Evolutionary conservation across 192 early-diverging fungal species (phyloP).

Genomic region (Diversispora epigaea): DNA sequence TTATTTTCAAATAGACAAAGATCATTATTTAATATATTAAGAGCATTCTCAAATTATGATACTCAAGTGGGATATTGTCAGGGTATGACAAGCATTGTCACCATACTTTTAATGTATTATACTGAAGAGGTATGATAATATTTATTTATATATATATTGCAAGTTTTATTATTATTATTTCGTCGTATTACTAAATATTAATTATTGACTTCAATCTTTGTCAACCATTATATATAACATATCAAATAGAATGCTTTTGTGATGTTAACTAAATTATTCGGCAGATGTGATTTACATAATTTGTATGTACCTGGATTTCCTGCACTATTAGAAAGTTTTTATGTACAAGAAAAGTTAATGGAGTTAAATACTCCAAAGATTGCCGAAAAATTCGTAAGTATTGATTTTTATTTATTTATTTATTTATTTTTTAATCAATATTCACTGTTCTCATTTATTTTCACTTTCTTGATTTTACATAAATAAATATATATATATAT

Average conservation of each 20-base stretch:
- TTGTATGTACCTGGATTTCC: slow-evolving; percentile 58
- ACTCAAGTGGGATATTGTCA: slow-evolving; percentile 84
- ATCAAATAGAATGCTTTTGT: slow-evolving; percentile 51
- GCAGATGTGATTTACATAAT: slow-evolving; percentile 48
- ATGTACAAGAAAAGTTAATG: slow-evolving; percentile 54
- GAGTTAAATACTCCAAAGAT: slow-evolving; percentile 49
- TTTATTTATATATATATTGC: neutral
- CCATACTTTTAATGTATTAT: slow-evolving; percentile 71
- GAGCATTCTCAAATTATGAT: slow-evolving; percentile 77
- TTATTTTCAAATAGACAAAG: slow-evolving; percentile 56
- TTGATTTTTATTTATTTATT: no score
- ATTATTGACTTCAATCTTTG: neutral
- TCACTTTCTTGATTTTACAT: neutral
- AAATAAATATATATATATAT: no score
- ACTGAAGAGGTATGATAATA: slow-evolving; percentile 51
- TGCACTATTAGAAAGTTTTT: slow-evolving; percentile 54
- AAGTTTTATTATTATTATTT: neutral
- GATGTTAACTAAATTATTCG: slow-evolving; percentile 51
- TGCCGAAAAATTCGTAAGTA: slow-evolving; percentile 46
- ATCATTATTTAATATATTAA: slow-evolving; percentile 73
- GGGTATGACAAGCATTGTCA: slow-evolving; percentile 80
- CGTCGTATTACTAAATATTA: neutral
- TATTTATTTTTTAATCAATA: neutral
- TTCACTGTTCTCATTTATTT: neutral
- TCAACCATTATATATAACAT: neutral